phyloP scores from a whole-genome alignment of 2,329 filamentous ascomycete genomes.

The Alternaria viburni region DNA sequence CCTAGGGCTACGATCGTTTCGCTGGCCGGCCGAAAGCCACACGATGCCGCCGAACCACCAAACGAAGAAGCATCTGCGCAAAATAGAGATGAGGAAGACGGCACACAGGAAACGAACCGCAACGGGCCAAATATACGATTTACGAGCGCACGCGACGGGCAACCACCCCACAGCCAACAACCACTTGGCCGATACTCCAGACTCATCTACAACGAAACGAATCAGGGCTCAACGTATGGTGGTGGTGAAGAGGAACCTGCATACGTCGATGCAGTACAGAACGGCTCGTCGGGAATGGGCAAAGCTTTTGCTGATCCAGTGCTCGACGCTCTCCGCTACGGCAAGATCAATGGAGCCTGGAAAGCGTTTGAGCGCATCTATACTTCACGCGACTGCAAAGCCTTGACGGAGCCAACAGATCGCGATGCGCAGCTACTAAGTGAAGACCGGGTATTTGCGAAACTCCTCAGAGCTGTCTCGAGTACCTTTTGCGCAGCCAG shows the following conservation, averaged over 20 bases:
- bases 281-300: neutral
- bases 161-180: neutral
- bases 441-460: slow-evolving; percentile 28
- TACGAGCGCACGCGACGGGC: too few species aligned
- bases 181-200: slow-evolving; percentile 23
- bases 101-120: neutral
- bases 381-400: slow-evolving; percentile 35
- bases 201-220: slow-evolving; percentile 6
- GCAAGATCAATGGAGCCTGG: slow-evolving; percentile 35
- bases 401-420: slow-evolving; percentile 28
- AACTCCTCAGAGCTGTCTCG: slow-evolving; percentile 22
- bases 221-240: neutral
- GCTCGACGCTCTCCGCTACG: neutral
- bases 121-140: neutral
- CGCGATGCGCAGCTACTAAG: slow-evolving; percentile 26
- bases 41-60: slow-evolving; percentile 7
- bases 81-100: slow-evolving; percentile 5
- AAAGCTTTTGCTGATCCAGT: neutral
- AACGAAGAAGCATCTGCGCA: slow-evolving; percentile 8
- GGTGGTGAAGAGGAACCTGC: neutral
- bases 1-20: slow-evolving; percentile 42
- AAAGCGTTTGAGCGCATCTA: slow-evolving; percentile 34
- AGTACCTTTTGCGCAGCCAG: slow-evolving; percentile 24
- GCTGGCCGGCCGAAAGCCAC: slow-evolving; percentile 21
- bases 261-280: neutral